These are phyloP conservation scores for Diutina pseudorugosa DNA, from an alignment of 1,139 yeast genomes.

Conservation along the genomic window DNA sequence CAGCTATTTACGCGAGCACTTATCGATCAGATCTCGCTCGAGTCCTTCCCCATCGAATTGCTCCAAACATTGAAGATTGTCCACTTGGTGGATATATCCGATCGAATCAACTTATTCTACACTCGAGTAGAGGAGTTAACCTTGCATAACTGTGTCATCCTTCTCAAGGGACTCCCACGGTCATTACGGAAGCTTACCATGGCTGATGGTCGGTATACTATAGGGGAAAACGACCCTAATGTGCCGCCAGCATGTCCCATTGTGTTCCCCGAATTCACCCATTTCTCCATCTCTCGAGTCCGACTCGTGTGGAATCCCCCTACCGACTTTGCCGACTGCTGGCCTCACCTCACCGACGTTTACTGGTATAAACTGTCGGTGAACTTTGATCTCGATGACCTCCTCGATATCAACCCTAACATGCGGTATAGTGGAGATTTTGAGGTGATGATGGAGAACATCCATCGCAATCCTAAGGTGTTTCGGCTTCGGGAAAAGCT, in stretches of 20 bases:
- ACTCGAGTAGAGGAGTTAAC: not conserved
- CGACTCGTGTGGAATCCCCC: not conserved
- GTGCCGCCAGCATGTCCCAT: not conserved
- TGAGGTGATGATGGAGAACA: not conserved
- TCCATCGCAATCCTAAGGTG: not conserved
- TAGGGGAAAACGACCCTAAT: not conserved
- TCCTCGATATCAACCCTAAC: not conserved
- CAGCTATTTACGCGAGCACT: not conserved
- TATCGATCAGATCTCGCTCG: not conserved
- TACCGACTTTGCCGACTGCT: not conserved
- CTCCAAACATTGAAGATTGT: not conserved
- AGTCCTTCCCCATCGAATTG: not conserved
- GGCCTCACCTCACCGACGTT: not conserved
- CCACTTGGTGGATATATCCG: not conserved
- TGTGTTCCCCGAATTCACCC: not conserved
- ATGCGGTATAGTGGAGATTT: not conserved
- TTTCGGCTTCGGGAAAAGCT: not conserved
- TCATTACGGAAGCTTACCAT: not conserved
- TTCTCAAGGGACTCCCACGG: not conserved
- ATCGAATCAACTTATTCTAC: not conserved
- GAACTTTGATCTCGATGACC: not conserved
- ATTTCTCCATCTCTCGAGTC: not conserved
- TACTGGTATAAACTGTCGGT: not conserved
- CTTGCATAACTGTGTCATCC: not conserved
- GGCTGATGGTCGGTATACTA: not conserved